Percentiles rank a stretch among this genome's conserved stretches.
phyloP scores from a whole-genome alignment of 192 early-diverging fungal genomes.

The Linnemannia hyalina region DNA sequence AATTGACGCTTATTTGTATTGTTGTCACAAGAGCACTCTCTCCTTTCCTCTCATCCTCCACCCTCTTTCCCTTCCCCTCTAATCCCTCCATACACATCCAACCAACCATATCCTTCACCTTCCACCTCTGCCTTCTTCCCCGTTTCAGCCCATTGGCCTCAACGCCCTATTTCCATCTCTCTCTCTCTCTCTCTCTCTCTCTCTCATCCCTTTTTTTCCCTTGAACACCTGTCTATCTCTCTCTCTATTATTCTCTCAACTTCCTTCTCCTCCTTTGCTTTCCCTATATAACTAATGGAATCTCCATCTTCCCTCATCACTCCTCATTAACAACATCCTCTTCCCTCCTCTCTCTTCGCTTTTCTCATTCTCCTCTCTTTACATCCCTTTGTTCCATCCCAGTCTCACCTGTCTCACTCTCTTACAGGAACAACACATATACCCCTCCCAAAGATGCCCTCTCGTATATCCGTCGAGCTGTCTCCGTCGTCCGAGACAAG shows the following conservation, averaged over 20 bases:
- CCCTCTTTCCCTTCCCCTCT: not conserved
- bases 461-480: slow-evolving; percentile 36
- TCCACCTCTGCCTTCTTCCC: not conserved
- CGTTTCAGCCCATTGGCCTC: slow-evolving; percentile 34
- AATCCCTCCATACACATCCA: not conserved
- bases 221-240: not conserved
- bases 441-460: slow-evolving; percentile 25
- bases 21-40: not conserved
- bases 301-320: not conserved
- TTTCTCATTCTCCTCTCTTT: not conserved
- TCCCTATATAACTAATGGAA: not conserved
- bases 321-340: not conserved
- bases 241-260: too few species aligned
- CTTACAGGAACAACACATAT: not conserved
- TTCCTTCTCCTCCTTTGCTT: not conserved
- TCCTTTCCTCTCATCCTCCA: not conserved
- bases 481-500: slow-evolving; percentile 26
- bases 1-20: not conserved
- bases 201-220: not conserved
- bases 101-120: not conserved
- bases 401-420: not conserved
- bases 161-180: not conserved
- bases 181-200: not conserved
- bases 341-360: not conserved
- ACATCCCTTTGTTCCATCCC: not conserved